phyloP scores from a whole-genome alignment of 352 stramenopile species.

The Thraustochytrium striatum region DNA sequence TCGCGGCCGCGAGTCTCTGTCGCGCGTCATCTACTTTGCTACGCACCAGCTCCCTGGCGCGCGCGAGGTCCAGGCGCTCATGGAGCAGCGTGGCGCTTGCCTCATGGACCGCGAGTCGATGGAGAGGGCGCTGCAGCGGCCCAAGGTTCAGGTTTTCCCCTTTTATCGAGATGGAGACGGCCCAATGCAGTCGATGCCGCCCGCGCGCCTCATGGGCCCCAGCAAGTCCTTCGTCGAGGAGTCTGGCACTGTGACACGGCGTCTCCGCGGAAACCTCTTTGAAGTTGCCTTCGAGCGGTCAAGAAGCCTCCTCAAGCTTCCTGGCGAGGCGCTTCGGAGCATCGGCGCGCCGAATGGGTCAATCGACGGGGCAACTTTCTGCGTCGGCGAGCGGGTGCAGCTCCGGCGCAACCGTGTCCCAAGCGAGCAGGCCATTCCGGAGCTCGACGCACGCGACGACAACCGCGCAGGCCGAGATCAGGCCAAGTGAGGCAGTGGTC shows the following conservation, averaged over 20 bases:
- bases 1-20: neutral
- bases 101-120: neutral
- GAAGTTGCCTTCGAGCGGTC: constrained; percentile 42
- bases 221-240: neutral
- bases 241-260: neutral
- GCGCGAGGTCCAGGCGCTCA: neutral
- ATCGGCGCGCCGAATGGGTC: no score
- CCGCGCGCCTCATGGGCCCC: neutral
- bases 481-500: neutral
- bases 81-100: neutral
- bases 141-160: constrained; percentile 21
- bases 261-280: neutral
- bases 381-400: no score
- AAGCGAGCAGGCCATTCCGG: no score
- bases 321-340: neutral
- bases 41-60: neutral
- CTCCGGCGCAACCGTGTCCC: no score
- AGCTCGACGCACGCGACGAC: no score
- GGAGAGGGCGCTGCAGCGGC: neutral
- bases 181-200: neutral
- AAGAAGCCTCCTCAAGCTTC: constrained; percentile 6
- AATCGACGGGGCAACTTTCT: no score
- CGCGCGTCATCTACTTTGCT: constrained; percentile 32
- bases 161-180: constrained; percentile 38
- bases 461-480: neutral